These are phyloP conservation scores for Fomitiporia mediterranea DNA, from an alignment of 1,284 basidiomycete species.

Conservation along the genomic window DNA sequence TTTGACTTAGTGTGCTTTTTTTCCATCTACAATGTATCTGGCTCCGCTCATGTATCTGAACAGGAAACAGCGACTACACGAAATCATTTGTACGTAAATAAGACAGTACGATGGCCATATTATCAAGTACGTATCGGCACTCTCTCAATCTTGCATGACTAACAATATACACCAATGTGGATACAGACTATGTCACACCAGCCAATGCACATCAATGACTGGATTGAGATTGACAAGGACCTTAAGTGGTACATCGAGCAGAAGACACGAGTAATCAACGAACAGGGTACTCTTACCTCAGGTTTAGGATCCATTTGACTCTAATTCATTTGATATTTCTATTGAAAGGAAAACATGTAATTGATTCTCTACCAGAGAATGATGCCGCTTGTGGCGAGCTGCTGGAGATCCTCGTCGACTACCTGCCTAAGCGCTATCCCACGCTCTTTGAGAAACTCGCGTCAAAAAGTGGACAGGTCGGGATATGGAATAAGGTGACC, in stretches of 20 bases:
- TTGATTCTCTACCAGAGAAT: conserved; percentile 38
- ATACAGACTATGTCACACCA: conserved; percentile 36
- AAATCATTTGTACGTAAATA: conserved; percentile 36
- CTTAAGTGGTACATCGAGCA: conserved; percentile 36
- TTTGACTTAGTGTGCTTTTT: conserved; percentile 25
- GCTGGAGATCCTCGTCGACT: conserved; percentile 34
- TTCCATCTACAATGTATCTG: conserved; percentile 8
- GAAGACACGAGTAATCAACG: conserved; percentile 34
- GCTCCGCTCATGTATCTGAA: background rate
- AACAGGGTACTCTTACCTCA: conserved; percentile 27
- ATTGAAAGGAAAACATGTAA: conserved; percentile 30
- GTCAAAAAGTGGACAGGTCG: conserved; percentile 22
- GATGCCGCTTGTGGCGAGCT: conserved; percentile 36
- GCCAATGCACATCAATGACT: conserved; percentile 37
- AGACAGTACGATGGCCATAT: conserved; percentile 34
- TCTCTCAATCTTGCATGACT: background rate
- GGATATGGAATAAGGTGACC: conserved; percentile 35
- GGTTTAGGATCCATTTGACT: background rate
- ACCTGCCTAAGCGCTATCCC: conserved; percentile 37
- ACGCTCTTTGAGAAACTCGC: conserved; percentile 31
- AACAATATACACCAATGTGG: background rate
- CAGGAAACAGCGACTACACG: conserved; percentile 29
- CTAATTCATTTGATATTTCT: background rate
- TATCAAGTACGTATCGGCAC: conserved; percentile 27
- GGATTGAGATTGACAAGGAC: conserved; percentile 41